Evolutionary conservation across 768 basidiomycete genomes (phyloP).

Genomic region (Rubroboletus pulcherrimus): DNA sequence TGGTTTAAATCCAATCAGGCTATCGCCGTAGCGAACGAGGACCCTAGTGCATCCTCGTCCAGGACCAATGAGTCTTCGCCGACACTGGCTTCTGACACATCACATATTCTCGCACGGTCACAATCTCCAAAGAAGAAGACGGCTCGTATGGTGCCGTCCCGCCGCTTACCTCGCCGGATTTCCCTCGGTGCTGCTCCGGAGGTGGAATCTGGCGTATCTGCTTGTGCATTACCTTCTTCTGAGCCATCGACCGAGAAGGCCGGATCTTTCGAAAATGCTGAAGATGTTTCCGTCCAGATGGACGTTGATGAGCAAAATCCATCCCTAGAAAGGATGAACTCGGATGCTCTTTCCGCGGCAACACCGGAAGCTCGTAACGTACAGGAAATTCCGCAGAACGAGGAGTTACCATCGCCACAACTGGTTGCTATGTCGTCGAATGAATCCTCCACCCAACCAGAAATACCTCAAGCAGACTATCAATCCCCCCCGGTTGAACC

Average conservation of each 20-base stretch:
- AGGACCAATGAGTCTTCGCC: background rate
- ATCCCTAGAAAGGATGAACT: background rate
- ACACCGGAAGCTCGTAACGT: background rate
- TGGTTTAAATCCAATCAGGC: constrained; percentile 25
- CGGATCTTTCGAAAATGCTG: background rate
- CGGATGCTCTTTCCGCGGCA: background rate
- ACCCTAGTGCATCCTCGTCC: background rate
- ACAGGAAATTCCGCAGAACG: background rate
- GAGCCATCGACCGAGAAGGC: background rate
- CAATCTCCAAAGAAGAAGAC: constrained; percentile 17
- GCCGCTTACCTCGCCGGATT: constrained; percentile 22
- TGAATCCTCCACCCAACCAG: background rate
- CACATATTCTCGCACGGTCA: background rate
- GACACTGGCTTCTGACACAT: background rate
- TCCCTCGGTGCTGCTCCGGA: background rate
- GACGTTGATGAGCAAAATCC: background rate
- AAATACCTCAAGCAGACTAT: background rate
- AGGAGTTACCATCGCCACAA: background rate
- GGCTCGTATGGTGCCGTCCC: constrained; percentile 25
- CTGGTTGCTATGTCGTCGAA: background rate
- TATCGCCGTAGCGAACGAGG: background rate
- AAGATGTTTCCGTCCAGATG: background rate
- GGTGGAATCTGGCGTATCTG: background rate
- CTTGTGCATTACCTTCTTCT: background rate
- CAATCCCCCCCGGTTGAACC: background rate